Evolutionary conservation across 805 yeast genomes (phyloP), one percentile per base, ranked within the genome.

Genomic region (Teunomyces atbi): DNA sequence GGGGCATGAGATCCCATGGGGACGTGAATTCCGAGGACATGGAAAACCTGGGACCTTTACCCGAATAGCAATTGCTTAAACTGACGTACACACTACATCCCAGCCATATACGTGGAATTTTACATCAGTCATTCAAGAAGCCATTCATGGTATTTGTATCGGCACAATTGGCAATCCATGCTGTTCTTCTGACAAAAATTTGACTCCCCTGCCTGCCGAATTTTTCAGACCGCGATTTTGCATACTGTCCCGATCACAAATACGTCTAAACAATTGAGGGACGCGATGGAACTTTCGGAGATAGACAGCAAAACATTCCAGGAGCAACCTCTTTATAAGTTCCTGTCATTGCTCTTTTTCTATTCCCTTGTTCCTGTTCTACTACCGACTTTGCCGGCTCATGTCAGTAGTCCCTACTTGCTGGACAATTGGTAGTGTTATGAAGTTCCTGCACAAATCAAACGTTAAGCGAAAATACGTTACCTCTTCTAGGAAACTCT

Each of bases 1-100:
- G 39, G 39, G 16, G 39, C 39, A 36, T 6, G 6, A 21, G 28
- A 20, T 36, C 39, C 33, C n/a, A 36, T 36, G 39, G 39, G 39
- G 39, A 36, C 39, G 39, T 36, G 39, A 21, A 21, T 36, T 21
- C 39, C 39, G 39, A 21, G 39, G 27, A 30, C 16, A 13, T 13
- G 16, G 15, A 30, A 30, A 23, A 23, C 26, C 26, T 6, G 11
- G 7, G 26, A 23, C 26, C 26, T 23, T 23, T 6, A 7, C 2
- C 11, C 4, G 2, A 23, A 23, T 23, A 11, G 8, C 8, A 23
- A 23, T 23, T 23, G 26, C 26, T 23, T 23, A 11, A 23, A 23
- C 26, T 3, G 7, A 23, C 26, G 8, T 10, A 23, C 26, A 6
- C 8, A 10, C 11, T 8, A 7, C 26, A 7, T 23, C 8, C 11